Conservation (phyloP, 192 early-diverging fungal genomes). For the Coemansia sp. region DNA sequence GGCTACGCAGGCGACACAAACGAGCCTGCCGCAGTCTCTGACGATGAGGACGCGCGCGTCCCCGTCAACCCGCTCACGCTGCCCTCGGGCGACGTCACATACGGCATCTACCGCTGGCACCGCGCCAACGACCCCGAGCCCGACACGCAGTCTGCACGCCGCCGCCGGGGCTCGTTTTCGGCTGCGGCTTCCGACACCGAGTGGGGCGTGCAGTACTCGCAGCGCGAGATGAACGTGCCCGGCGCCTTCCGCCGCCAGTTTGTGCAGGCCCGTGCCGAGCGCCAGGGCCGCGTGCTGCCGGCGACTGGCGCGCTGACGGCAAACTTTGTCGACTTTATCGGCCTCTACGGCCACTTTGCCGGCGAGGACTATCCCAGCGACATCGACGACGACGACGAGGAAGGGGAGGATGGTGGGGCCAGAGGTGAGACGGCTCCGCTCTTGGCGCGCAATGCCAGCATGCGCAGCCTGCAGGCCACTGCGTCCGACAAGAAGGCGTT, state of each 20-base stretch:
- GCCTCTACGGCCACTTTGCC: constrained; percentile 89
- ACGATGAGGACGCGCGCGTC: constrained; percentile 19
- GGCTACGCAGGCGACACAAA: constrained; percentile 36
- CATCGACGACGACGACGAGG: constrained; percentile 57
- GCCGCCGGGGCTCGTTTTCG: constrained; percentile 31
- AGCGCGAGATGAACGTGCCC: constrained; percentile 58
- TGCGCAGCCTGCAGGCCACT: constrained; percentile 36
- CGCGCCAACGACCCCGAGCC: constrained; percentile 47
- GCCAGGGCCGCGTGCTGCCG: constrained; percentile 58
- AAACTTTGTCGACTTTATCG: constrained; percentile 93
- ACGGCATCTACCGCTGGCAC: constrained; percentile 81
- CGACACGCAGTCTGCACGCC: neutral
- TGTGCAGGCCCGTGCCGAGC: constrained; percentile 65
- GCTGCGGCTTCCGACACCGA: constrained; percentile 37
- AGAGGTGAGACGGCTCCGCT: constrained; percentile 6
- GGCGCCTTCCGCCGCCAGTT: constrained; percentile 90
- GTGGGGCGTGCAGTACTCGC: constrained; percentile 37
- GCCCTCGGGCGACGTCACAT: constrained; percentile 60
- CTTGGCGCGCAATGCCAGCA: neutral
- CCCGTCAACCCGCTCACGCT: constrained; percentile 51
- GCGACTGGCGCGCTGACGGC: constrained; percentile 68
- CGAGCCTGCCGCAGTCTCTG: constrained; percentile 12
- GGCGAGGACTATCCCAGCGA: constrained; percentile 88
- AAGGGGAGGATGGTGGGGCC: too few relatives aligned
- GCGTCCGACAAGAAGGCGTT: constrained; percentile 69